Conservation (phyloP, 78 protist genomes). For the Protostelium mycophagum region DNA sequence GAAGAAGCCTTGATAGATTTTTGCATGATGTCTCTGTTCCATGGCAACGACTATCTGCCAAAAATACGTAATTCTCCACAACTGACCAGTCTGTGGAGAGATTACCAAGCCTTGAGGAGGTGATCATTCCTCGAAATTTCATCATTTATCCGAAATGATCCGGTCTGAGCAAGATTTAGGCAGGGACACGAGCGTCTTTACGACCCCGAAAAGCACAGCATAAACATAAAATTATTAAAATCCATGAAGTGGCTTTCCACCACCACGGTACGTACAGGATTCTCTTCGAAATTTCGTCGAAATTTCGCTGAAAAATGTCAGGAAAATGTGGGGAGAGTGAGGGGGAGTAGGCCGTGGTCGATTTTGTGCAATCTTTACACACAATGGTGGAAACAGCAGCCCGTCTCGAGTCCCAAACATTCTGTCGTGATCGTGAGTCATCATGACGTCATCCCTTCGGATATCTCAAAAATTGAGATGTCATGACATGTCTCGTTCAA, state of each 20-base stretch:
- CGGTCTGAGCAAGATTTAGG: too few relatives aligned
- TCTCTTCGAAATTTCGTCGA: too few relatives aligned
- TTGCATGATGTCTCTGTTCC: background rate
- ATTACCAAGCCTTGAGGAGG: background rate
- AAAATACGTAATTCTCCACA: background rate
- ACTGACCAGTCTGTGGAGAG: background rate
- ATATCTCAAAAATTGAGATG: too few relatives aligned
- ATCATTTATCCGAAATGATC: background rate
- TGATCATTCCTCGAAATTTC: background rate
- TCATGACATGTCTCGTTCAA: too few relatives aligned
- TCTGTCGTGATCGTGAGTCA: too few relatives aligned
- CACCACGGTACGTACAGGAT: too few relatives aligned
- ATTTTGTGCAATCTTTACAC: background rate
- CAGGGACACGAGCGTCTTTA: background rate
- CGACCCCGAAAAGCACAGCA: background rate
- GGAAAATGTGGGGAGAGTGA: background rate
- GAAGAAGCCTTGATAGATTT: background rate
- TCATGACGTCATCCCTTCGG: too few relatives aligned
- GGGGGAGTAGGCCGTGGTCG: background rate
- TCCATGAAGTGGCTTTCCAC: background rate
- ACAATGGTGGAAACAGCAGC: too few relatives aligned
- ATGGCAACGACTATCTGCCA: background rate
- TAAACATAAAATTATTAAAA: too few relatives aligned
- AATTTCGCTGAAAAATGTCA: background rate
- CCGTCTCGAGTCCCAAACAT: too few relatives aligned